Evolutionary conservation across 306 rosid species (phyloP).

Genomic region (Trifolium fragiferum): DNA sequence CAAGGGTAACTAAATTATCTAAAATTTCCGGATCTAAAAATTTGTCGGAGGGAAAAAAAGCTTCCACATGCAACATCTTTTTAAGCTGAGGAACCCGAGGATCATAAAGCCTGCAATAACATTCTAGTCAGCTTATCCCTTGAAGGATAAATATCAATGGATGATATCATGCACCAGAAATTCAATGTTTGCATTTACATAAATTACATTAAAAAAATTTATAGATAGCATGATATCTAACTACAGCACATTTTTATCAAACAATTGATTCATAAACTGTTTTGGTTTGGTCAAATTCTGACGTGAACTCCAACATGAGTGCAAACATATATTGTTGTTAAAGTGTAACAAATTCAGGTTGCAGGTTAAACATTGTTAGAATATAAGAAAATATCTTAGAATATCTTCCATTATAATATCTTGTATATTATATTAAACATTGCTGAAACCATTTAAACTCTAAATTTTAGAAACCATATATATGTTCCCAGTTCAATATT

Average conservation of each 20-base stretch:
- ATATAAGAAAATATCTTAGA: neutral
- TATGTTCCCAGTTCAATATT: neutral
- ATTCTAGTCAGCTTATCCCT: conserved; percentile 39
- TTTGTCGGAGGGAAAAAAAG: conserved; percentile 78
- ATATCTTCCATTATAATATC: neutral
- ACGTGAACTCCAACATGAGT: conserved; percentile 24
- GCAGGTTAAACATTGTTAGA: neutral
- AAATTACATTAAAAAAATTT: neutral
- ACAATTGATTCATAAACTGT: conserved; percentile 2
- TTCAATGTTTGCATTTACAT: conserved; percentile 26
- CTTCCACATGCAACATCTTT: conserved; percentile 67
- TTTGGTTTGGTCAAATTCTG: conserved; percentile 32
- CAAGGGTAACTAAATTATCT: conserved; percentile 80
- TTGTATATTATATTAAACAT: neutral
- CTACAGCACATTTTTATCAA: conserved; percentile 6
- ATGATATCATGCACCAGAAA: conserved; percentile 30
- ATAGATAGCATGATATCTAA: conserved; percentile 17
- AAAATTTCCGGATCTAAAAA: conserved; percentile 70
- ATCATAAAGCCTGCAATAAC: conserved; percentile 90
- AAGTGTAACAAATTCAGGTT: conserved; percentile 10
- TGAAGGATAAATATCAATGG: conserved; percentile 30
- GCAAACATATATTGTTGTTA: conserved; percentile 23
- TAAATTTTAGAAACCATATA: neutral
- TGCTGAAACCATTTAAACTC: neutral
- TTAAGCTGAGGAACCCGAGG: conserved; percentile 79